These are phyloP conservation scores for Venturia aucupariae DNA, from an alignment of 2,329 filamentous ascomycete species.

Conservation along the genomic window DNA sequence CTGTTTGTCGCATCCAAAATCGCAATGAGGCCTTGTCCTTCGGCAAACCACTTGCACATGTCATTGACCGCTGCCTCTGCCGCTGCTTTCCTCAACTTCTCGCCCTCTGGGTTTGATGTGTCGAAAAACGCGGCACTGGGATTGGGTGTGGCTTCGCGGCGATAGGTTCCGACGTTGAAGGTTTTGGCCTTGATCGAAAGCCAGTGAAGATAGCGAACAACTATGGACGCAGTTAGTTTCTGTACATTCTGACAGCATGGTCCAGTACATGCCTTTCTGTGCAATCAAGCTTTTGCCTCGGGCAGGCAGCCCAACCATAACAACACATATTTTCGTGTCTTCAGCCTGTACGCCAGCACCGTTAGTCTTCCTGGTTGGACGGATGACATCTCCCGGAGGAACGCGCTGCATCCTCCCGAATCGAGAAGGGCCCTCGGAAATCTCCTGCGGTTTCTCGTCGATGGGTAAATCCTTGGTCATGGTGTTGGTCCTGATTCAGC, in stretches of 20 bases:
- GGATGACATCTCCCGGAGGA: conserved; percentile 11
- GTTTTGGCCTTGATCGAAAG: conserved; percentile 87
- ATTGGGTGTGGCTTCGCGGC: conserved; percentile 79
- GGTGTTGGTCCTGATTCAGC: conserved; percentile 1
- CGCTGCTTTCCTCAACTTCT: conserved; percentile 76
- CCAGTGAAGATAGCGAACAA: conserved; percentile 81
- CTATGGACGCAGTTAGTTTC: conserved; percentile 19
- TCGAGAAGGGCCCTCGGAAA: background rate
- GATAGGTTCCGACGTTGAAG: conserved; percentile 97
- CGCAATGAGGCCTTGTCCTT: conserved; percentile 70
- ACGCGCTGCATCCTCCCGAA: conserved; percentile 9
- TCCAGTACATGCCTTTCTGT: conserved; percentile 65
- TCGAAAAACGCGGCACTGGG: conserved; percentile 95
- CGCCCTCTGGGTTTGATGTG: conserved; percentile 78
- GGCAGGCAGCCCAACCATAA: conserved; percentile 96
- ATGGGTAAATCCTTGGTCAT: background rate
- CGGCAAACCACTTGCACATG: conserved; percentile 87
- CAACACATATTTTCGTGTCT: conserved; percentile 92
- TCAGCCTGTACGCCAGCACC: conserved; percentile 77
- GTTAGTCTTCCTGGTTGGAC: conserved; percentile 38
- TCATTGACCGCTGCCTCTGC: conserved; percentile 87
- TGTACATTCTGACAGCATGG: background rate
- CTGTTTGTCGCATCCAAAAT: conserved; percentile 97
- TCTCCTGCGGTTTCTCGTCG: background rate
- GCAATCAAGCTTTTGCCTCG: conserved; percentile 96